Evolutionary conservation across 2,329 filamentous ascomycete species (phyloP).

Genomic region (Aureobasidium lini): DNA sequence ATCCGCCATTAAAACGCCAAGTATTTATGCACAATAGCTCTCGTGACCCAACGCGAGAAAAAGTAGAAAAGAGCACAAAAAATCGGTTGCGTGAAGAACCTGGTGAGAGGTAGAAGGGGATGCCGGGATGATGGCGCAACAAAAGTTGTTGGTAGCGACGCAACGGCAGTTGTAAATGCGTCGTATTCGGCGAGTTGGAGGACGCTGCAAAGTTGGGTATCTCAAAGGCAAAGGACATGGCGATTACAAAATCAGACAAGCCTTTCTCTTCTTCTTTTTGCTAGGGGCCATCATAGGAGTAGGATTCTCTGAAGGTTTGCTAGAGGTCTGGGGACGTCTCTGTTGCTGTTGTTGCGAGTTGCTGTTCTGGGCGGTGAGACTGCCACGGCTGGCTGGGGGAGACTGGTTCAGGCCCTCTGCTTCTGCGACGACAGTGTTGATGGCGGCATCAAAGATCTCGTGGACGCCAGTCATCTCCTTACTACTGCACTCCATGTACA

Average conservation of each 20-base stretch:
- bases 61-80: background rate
- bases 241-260: constrained; percentile 64
- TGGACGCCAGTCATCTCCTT: constrained; percentile 96
- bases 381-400: constrained; percentile 28
- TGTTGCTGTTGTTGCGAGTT: constrained; percentile 23
- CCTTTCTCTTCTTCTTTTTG: constrained; percentile 76
- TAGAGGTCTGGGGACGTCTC: constrained; percentile 28
- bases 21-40: constrained; percentile 2
- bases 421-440: constrained; percentile 80
- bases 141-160: background rate
- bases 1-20: constrained; percentile 6
- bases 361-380: constrained; percentile 32
- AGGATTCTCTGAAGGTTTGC: constrained; percentile 22
- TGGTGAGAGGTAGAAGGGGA: background rate
- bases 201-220: background rate
- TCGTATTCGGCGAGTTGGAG: no score
- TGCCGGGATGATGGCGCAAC: background rate
- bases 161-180: background rate
- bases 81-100: background rate
- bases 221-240: background rate
- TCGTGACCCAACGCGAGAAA: background rate
- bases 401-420: constrained; percentile 33
- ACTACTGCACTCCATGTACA: constrained; percentile 97
- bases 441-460: constrained; percentile 89
- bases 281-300: constrained; percentile 20